These are phyloP conservation scores for Suillus weaverae DNA, from an alignment of 768 basidiomycete species.

Conservation along the genomic window DNA sequence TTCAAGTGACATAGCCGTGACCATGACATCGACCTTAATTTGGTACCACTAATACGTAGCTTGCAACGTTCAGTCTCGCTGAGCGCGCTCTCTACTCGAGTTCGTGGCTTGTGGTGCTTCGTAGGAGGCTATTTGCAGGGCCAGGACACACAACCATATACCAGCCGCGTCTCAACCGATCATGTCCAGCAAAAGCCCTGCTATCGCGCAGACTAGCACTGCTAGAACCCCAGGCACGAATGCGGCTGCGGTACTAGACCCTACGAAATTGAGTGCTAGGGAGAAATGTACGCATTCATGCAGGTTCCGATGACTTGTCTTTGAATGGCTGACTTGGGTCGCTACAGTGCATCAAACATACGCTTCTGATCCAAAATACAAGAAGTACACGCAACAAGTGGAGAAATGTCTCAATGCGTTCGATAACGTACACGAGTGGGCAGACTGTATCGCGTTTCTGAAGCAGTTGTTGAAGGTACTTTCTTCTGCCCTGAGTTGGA, in stretches of 20 bases:
- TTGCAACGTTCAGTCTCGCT: background rate
- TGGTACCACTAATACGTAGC: conserved; percentile 1
- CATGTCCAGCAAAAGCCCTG: conserved; percentile 3
- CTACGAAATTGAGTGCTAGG: background rate
- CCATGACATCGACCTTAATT: background rate
- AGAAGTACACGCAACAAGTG: conserved; percentile 89
- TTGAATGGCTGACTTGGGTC: conserved; percentile 19
- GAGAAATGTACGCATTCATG: background rate
- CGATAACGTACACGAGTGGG: conserved; percentile 98
- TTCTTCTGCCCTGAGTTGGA: background rate
- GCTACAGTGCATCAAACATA: conserved; percentile 55
- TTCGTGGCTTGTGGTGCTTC: background rate
- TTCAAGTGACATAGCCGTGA: background rate
- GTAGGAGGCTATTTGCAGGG: background rate
- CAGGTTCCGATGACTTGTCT: background rate
- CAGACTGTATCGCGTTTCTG: conserved; percentile 97
- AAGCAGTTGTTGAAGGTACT: conserved; percentile 88
- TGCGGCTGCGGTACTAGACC: background rate
- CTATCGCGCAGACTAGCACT: background rate
- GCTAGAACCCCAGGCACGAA: conserved; percentile 4
- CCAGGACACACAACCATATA: background rate
- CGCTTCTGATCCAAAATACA: conserved; percentile 87
- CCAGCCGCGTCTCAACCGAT: background rate
- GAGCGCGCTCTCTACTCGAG: background rate
- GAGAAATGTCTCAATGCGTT: conserved; percentile 92